Base-by-base conservation (phyloP, 192 early-diverging fungal species). In the Umbelopsis vinacea region DNA sequence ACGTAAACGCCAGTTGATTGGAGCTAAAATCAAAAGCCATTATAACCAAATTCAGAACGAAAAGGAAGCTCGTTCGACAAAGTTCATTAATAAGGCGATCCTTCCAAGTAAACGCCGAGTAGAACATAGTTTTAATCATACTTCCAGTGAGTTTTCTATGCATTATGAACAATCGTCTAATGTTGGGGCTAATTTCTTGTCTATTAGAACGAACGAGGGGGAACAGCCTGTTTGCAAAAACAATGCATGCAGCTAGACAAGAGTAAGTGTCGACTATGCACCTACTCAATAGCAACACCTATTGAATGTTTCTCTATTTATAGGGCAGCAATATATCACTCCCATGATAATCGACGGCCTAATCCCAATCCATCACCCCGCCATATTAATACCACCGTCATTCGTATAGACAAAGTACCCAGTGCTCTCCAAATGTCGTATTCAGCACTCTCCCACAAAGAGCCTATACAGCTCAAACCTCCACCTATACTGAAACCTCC, bases 21-120 rank as follows among this genome's bases (percentile, higher is more conserved):
- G 71, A 7, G 71, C 57, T 47, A 72, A 72, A 66, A 46, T 72
- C 19, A 72, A 72, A 66, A 72, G 48, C 23, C 71, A 72, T n/a
- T 72, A 72, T 40, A 63, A 72, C 57, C 57, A 72, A 60, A 47
- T 72, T 10, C 71, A 60, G 47, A 45, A 72, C 21, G 71, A 72
- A 38, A 72, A 72, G 57, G 57, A 60, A 43, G 71, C 71, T 50
- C 55, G 71, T 38, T 72, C 71, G 29, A 72, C 60, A 43, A 72
- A 72, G 46, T 33, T 72, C 19, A 11, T 72, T 35, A 63, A 11
- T 29, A 63, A 63, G 33, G 57, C 57, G 3, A 63, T 63, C 11
- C 15, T 26, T 0, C 26, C 26, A 14, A 63, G 29, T 5, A 63
- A 63, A 33, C 57, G 57, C 35, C 57, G 57, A 37, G 4, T 26